Evolutionary conservation across 2,329 filamentous ascomycete species (phyloP), one percentile per base, ranked within the genome.

Genomic region (Zopfia rhizophila): DNA sequence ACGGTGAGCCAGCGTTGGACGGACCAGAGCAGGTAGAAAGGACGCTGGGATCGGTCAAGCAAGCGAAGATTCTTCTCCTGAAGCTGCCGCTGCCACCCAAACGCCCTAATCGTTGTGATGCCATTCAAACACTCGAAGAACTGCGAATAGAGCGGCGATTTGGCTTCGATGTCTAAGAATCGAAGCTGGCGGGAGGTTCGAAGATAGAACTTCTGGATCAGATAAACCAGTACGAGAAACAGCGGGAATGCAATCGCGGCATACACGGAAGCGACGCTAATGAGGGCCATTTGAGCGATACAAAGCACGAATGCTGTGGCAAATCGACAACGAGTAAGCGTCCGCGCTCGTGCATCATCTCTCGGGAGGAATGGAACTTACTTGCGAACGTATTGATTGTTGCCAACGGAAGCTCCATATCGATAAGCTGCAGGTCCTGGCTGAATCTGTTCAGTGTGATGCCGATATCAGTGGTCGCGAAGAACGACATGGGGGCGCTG

Each of bases 91-190:
- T 53, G 58, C 77, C 77, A 80, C 1, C 66, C 65, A 42, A 79
- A 80, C 0, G 79, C 72, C 3, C 77, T 73, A 27, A 83, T 75
- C 0, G 77, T 81, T 2, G 68, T 42, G 0, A 81, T 55, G 0
- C 78, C 78, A 2, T 66, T 57, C 2, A 79, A 50, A 0, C 75
- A 75, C 30, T 82, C 79, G 2, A 75, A 56, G 46, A 80, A 80
- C 19, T 80, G 72, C 0, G 77, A 63, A 38, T 75, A 79, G 0
- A 81, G 61, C 0, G 76, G 74, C 0, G 70, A 66, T 42, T 76
- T 75, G 17, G 71, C 65, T 54, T 82, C 79, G 0, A 82, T 68
- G 50, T 82, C 80, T 5, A 82, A 60, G 7, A 79, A 65, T 39
- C 81, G 72, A 5, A 78, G 45, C 48, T 77, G 74, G 2, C 75